Percentiles rank a stretch among this genome's conserved stretches.
These are phyloP conservation scores for Pythium brachiatum DNA, from an alignment of 352 stramenopile genomes.

Conservation along the genomic window DNA sequence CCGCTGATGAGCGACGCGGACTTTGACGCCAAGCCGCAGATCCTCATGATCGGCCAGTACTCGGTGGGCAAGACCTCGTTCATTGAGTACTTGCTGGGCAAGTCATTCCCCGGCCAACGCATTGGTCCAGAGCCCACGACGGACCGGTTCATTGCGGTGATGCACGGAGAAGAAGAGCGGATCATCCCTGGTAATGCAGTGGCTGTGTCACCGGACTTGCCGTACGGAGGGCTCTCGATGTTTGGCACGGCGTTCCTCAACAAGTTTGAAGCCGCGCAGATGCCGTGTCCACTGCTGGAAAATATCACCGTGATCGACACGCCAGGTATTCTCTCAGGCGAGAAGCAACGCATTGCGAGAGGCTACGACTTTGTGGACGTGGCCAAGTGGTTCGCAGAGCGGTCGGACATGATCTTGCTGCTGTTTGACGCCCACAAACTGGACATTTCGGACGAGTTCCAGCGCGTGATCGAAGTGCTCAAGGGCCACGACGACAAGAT, in stretches of 20 bases:
- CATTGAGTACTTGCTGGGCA: conserved; percentile 95
- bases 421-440: conserved; percentile 99
- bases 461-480: conserved; percentile 96
- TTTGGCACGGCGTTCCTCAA: conserved; percentile 99
- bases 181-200: conserved; percentile 97
- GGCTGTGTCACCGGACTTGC: conserved; percentile 92
- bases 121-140: conserved; percentile 98
- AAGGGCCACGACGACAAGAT: conserved; percentile 98
- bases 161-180: conserved; percentile 96
- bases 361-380: conserved; percentile 97
- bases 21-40: conserved; percentile 97
- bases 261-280: conserved; percentile 96
- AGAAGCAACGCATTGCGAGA: conserved; percentile 97
- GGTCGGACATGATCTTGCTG: conserved; percentile 97
- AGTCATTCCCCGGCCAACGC: conserved; percentile 95
- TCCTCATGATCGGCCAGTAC: conserved; percentile 98
- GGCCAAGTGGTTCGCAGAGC: conserved; percentile 93
- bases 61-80: conserved; percentile 98
- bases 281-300: conserved; percentile 91
- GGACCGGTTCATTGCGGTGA: conserved; percentile 97
- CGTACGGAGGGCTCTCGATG: conserved; percentile 91
- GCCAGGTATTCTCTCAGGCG: conserved; percentile 96
- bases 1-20: conserved; percentile 92
- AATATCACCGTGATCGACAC: conserved; percentile 98
- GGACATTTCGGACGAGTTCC: conserved; percentile 99